Evolutionary conservation across 2,329 filamentous ascomycete genomes (phyloP), one percentile per base, ranked within the genome.

Genomic region (Gaeumannomyces sp.): DNA sequence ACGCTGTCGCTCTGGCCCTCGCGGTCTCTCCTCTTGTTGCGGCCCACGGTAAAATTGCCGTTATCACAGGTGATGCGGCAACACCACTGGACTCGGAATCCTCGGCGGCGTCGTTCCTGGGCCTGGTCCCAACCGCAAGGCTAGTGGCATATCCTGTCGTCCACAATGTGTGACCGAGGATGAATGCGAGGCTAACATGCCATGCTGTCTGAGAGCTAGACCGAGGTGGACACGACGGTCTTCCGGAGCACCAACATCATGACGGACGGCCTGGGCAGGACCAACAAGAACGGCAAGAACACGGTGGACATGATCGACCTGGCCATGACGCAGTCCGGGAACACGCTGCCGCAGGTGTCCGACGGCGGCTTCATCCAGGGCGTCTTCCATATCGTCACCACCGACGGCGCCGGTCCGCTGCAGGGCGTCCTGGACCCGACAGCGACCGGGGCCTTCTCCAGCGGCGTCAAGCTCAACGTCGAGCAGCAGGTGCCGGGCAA

Each of bases 141-240:
- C 38, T 3, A 45, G 38, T 45, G 38, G 19, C 38, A 7, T 45
- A 16, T 45, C 13, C 19, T 7, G 1, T 22, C 33, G 4, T 16
- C 38, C 38, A 33, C 33, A 33, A 10, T 33, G 8, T 4, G 33
- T 8, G 11, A 35, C 2, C 11, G 10, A 45, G 19, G 16, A 33
- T 45, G 13, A 7, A 8, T 6, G 4, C 38, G 38, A 16, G 38
- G 4, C 38, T 45, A 22, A 45, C 38, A 22, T 45, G 13, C 4
- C 13, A 45, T 22, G 19, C 2, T 6, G 33, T 14, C 19, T 16
- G 38, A 5, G 38, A 33, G 33, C 33, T 68, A 73, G 67, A 80
- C 78, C 2, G 78, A 81, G 68, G 70, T 76, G 38, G 79, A 81
- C 69, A 80, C 79, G 33, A 81, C 79, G 45, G 74, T 81, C 68